Evolutionary conservation across 2,329 filamentous ascomycete species (phyloP).

Genomic region (Epichloe sibirici): DNA sequence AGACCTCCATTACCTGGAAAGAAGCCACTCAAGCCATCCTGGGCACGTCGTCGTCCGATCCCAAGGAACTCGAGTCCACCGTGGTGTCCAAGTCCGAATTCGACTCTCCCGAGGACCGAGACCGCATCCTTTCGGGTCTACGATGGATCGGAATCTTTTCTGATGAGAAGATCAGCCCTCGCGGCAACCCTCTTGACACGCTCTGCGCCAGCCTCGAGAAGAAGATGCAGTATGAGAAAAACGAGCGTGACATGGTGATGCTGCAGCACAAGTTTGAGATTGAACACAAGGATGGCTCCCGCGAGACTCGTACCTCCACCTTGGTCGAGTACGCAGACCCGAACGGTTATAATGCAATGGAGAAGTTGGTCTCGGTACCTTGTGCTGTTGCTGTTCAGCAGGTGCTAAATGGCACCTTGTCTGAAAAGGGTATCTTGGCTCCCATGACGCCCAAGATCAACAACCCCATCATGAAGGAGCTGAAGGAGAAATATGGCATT

Average conservation of each 20-base stretch:
- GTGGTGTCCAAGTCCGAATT: conserved; percentile 69
- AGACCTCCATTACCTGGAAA: conserved; percentile 63
- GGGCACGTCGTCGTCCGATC: conserved; percentile 50
- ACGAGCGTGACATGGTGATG: conserved; percentile 74
- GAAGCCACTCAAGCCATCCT: conserved; percentile 72
- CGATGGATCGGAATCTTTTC: conserved; percentile 56
- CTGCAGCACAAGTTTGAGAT: conserved; percentile 77
- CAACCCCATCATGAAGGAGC: conserved; percentile 61
- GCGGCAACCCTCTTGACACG: conserved; percentile 77
- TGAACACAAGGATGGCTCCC: conserved; percentile 60
- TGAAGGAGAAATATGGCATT: conserved; percentile 68
- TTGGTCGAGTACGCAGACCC: conserved; percentile 69
- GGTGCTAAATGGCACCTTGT: conserved; percentile 63
- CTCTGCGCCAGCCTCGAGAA: conserved; percentile 78
- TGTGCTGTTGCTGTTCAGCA: conserved; percentile 55
- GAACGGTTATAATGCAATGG: conserved; percentile 69
- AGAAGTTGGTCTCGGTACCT: conserved; percentile 66
- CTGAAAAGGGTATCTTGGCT: conserved; percentile 61
- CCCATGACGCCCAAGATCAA: conserved; percentile 63
- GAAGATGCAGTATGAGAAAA: conserved; percentile 80
- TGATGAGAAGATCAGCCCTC: conserved; percentile 45
- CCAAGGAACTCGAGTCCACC: conserved; percentile 59
- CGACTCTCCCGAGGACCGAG: conserved; percentile 51
- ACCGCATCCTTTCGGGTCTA: conserved; percentile 58
- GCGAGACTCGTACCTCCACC: conserved; percentile 68